Conservation (phyloP, 192 early-diverging fungal species). For the Chytriomyces sp. region DNA sequence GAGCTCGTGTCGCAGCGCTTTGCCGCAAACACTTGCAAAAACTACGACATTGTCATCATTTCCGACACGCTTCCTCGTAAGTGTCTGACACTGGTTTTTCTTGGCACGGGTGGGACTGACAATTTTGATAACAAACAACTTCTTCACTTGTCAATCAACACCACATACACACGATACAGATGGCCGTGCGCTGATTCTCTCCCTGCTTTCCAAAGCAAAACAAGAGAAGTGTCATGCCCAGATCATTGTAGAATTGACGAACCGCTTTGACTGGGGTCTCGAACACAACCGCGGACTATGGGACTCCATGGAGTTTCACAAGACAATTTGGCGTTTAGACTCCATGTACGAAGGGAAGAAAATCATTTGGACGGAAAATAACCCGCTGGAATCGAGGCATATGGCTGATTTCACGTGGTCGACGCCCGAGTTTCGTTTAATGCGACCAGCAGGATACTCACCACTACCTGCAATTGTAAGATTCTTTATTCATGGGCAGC, state of each 20-base stretch:
- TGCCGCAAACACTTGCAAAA: background rate
- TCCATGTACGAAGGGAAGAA: background rate
- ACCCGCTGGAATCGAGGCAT: slow-evolving; percentile 22
- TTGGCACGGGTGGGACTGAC: too few species aligned
- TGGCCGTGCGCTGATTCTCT: slow-evolving; percentile 2
- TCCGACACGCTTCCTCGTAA: background rate
- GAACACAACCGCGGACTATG: background rate
- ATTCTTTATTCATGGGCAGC: too few species aligned
- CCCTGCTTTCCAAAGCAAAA: background rate
- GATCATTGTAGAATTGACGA: slow-evolving; percentile 23
- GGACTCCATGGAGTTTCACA: background rate
- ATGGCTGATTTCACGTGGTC: slow-evolving; percentile 18
- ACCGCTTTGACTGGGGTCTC: slow-evolving; percentile 23
- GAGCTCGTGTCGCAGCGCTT: background rate
- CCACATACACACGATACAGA: slow-evolving; percentile 10
- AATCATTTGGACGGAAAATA: slow-evolving; percentile 29
- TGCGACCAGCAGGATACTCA: slow-evolving; percentile 26
- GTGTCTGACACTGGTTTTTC: too few species aligned
- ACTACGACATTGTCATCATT: background rate
- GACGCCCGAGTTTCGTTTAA: slow-evolving; percentile 32
- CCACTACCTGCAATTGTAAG: slow-evolving; percentile 1
- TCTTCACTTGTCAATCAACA: too few species aligned
- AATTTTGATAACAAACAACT: too few species aligned
- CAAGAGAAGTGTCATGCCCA: background rate
- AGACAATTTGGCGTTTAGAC: background rate